phyloP scores from a whole-genome alignment of 257 asterid species.

The Petunia secreta region DNA sequence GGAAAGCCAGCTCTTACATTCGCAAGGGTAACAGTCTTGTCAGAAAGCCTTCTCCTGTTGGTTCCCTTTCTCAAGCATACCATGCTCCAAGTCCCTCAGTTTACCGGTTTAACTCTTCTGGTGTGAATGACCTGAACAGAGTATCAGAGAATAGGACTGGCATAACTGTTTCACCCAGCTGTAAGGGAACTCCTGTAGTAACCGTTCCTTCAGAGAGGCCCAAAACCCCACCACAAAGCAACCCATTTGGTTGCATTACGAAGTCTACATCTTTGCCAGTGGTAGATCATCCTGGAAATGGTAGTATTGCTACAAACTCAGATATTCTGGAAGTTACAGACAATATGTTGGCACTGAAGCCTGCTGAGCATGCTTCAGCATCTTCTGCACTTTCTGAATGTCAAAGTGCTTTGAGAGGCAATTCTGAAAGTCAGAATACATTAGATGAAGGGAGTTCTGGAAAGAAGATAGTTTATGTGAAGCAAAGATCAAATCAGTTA shows the following conservation, averaged over 20 bases:
- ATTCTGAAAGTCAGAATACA: conserved; percentile 45
- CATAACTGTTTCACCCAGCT: conserved; percentile 35
- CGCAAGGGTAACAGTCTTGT: conserved; percentile 89
- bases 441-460: conserved; percentile 46
- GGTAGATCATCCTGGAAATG: conserved; percentile 39
- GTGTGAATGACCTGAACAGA: conserved; percentile 40
- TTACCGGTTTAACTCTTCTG: conserved; percentile 38
- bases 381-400: conserved; percentile 43
- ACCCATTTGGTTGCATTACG: conserved; percentile 38
- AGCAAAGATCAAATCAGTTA: conserved; percentile 79
- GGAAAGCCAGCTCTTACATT: conserved; percentile 51
- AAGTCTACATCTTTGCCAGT: conserved; percentile 34
- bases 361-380: conserved; percentile 38
- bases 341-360: conserved; percentile 21
- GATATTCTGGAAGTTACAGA: conserved; percentile 36
- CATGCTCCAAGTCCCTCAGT: conserved; percentile 50
- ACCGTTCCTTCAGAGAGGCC: conserved; percentile 44
- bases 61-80: conserved; percentile 40
- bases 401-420: conserved; percentile 46
- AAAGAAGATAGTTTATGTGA: conserved; percentile 61
- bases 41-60: conserved; percentile 59
- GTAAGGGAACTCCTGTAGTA: conserved; percentile 35
- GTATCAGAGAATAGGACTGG: conserved; percentile 40
- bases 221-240: conserved; percentile 37
- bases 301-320: conserved; percentile 32